A percentile compares a stretch with the other conserved stretches of the same genome.
These are phyloP conservation scores for Actinomortierella ambigua DNA, from an alignment of 371 early-diverging fungal genomes.

Conservation along the genomic window DNA sequence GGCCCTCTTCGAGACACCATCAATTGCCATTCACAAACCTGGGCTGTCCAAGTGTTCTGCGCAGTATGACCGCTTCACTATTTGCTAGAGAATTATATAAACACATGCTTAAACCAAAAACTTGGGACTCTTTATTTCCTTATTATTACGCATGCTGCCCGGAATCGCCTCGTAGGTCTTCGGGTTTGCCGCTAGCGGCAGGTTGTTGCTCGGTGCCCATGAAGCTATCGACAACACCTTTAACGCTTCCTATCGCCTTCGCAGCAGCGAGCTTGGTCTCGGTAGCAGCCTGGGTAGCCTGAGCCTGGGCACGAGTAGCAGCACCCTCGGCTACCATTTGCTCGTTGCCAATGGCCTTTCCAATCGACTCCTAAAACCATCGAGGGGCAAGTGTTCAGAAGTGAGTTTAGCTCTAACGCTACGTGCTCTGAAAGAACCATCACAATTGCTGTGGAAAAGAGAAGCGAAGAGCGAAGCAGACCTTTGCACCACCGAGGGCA, in stretches of 20 bases:
- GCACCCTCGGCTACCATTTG: conserved; percentile 46
- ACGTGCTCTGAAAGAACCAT: no score
- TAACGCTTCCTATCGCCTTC: conserved; percentile 9
- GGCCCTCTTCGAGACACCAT: conserved; percentile 30
- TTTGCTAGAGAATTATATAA: no score
- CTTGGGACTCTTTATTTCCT: not conserved
- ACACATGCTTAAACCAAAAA: no score
- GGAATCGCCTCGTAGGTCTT: conserved; percentile 39
- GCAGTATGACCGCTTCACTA: conserved; percentile 39
- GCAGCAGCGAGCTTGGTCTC: not conserved
- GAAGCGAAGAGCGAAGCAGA: no score
- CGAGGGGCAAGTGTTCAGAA: no score
- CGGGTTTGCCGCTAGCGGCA: conserved; percentile 48
- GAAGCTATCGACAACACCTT: conserved; percentile 45
- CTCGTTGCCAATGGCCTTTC: conserved; percentile 52
- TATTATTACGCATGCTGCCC: conserved; percentile 11
- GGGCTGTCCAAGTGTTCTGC: conserved; percentile 41
- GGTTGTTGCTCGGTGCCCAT: conserved; percentile 50
- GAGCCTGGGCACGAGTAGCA: conserved; percentile 23
- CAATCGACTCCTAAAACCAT: conserved; percentile 11
- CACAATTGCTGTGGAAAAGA: no score
- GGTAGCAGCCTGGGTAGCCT: conserved; percentile 9
- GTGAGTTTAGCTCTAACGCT: no score
- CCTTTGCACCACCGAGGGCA: conserved; percentile 50
- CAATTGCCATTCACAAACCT: conserved; percentile 27